Conservation (phyloP, 306 rosid species). For the Aeschynomene evenia region DNA sequence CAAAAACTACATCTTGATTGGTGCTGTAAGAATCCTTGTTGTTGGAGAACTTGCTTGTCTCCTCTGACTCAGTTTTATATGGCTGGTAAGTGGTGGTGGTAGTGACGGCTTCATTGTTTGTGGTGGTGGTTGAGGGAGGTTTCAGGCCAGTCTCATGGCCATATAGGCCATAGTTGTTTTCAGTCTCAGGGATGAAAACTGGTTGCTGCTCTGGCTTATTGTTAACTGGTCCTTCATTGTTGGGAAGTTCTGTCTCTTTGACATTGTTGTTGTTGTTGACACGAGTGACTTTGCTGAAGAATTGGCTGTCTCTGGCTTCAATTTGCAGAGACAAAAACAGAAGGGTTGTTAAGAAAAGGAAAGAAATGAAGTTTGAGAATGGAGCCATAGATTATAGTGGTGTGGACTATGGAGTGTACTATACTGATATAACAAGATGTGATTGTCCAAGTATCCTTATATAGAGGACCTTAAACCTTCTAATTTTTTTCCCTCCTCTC, state of each 20-base stretch:
- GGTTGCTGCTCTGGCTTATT: slow-evolving; percentile 56
- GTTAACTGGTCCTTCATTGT: slow-evolving; percentile 32
- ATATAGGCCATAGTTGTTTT: slow-evolving; percentile 73
- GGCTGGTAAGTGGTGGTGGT: slow-evolving; percentile 25
- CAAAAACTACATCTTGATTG: slow-evolving; percentile 28
- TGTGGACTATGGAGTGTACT: background rate
- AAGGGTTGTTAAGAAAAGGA: slow-evolving; percentile 49
- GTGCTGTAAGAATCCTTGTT: slow-evolving; percentile 25
- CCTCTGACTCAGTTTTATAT: slow-evolving; percentile 45
- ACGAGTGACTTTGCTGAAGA: slow-evolving; percentile 84
- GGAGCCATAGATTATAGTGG: slow-evolving; percentile 54
- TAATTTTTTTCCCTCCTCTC: background rate
- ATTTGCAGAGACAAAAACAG: slow-evolving; percentile 47
- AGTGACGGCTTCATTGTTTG: slow-evolving; percentile 25
- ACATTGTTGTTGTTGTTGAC: slow-evolving; percentile 29
- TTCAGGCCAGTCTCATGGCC: slow-evolving; percentile 72
- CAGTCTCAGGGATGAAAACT: slow-evolving; percentile 56
- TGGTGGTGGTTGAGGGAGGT: slow-evolving; percentile 47
- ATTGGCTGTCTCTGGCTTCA: slow-evolving; percentile 76
- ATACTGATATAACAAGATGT: background rate
- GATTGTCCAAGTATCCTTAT: slow-evolving; percentile 39
- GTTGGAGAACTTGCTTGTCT: slow-evolving; percentile 14
- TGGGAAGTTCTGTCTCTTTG: slow-evolving; percentile 41
- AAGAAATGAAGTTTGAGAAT: slow-evolving; percentile 32
- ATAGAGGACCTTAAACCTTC: slow-evolving; percentile 35